Percentiles rank a stretch among this genome's conserved stretches.
Evolutionary conservation across 108 stramenopile genomes (phyloP).

Genomic region (Fistulifera pelliculosa): DNA sequence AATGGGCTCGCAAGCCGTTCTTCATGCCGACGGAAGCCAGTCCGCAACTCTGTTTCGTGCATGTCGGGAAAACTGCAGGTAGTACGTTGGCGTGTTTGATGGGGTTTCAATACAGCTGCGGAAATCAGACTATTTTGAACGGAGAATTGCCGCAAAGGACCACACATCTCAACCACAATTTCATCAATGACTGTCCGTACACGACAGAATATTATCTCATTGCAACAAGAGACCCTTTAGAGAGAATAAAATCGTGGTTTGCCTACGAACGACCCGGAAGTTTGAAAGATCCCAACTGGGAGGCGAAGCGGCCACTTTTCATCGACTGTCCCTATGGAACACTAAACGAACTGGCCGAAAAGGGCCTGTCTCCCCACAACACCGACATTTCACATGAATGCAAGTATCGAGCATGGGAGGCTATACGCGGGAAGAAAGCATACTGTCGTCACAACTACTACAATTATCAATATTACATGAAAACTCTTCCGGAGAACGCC

Average conservation of each 20-base stretch:
- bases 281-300: background rate
- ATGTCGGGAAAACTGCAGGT: conserved; percentile 10
- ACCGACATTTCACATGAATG: background rate
- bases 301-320: conserved; percentile 1
- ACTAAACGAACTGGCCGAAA: conserved; percentile 6
- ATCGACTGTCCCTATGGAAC: conserved; percentile 3
- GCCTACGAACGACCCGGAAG: conserved; percentile 5
- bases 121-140: background rate
- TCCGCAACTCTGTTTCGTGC: conserved; percentile 3
- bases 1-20: background rate
- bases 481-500: background rate
- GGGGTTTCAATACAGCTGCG: background rate
- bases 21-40: background rate
- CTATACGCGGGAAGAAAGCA: conserved; percentile 2
- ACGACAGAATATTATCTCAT: background rate
- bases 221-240: conserved; percentile 7
- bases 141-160: background rate
- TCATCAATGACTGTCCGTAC: conserved; percentile 1
- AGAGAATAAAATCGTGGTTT: conserved; percentile 10
- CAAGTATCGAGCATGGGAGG: conserved; percentile 9
- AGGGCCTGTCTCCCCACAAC: conserved; percentile 2
- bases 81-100: conserved; percentile 4
- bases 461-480: conserved; percentile 14
- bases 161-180: background rate
- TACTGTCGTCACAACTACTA: conserved; percentile 4